Percentiles rank a stretch among this genome's conserved stretches.
phyloP scores from a whole-genome alignment of 1,139 yeast species.

The Hyphopichia fennica region DNA sequence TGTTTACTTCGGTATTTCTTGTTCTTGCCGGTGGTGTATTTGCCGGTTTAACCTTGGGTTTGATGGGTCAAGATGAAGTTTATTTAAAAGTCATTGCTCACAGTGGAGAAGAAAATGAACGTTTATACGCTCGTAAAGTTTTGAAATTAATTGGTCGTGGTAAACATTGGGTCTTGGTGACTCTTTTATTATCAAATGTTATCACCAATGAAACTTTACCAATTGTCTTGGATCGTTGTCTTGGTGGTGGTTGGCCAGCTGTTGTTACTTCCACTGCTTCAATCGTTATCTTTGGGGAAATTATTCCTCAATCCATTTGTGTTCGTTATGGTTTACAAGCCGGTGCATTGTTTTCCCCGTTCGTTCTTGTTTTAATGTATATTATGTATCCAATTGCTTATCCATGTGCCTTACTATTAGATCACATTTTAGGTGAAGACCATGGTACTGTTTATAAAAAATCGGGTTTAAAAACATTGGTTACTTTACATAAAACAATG shows the following conservation, averaged over 20 bases:
- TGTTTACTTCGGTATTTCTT: conserved; percentile 60
- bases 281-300: conserved; percentile 93
- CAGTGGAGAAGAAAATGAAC: conserved; percentile 60
- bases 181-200: conserved; percentile 80
- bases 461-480: conserved; percentile 90
- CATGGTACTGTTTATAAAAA: conserved; percentile 94
- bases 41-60: conserved; percentile 91
- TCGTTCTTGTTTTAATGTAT: conserved; percentile 83
- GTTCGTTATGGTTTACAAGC: conserved; percentile 91
- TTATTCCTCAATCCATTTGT: conserved; percentile 91
- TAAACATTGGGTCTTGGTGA: conserved; percentile 97
- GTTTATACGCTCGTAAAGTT: conserved; percentile 72
- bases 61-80: conserved; percentile 98
- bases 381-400: conserved; percentile 89
- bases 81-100: conserved; percentile 71
- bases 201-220: conserved; percentile 96
- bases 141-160: conserved; percentile 73
- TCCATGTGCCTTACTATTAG: conserved; percentile 82
- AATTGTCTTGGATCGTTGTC: conserved; percentile 84
- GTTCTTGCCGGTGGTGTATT: conserved; percentile 93
- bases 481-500: conserved; percentile 90
- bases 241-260: conserved; percentile 98
- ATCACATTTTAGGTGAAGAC: conserved; percentile 85
- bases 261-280: conserved; percentile 89
- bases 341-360: conserved; percentile 90